Evolutionary conservation across 108 stramenopile genomes (phyloP).

Genomic region (Skeletonema menzelii): DNA sequence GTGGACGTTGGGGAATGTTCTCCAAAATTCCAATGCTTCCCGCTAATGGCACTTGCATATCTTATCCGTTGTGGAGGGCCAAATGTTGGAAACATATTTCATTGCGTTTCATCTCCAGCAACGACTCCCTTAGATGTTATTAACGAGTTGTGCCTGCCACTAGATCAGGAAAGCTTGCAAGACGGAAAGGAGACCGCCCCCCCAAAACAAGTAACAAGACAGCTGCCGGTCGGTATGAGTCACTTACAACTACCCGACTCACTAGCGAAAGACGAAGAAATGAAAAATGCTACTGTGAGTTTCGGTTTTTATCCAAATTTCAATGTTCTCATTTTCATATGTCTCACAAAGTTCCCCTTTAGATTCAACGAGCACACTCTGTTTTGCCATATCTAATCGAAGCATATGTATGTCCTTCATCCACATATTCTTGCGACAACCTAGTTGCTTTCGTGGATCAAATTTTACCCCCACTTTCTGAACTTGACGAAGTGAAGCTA

Average conservation of each 20-base stretch:
- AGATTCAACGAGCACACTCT: constrained; percentile 33
- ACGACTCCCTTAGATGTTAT: constrained; percentile 29
- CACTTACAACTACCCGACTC: constrained; percentile 34
- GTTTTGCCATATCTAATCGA: constrained; percentile 42
- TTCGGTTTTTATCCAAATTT: not conserved
- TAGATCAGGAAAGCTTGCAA: not conserved
- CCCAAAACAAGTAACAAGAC: constrained; percentile 7
- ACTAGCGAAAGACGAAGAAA: constrained; percentile 28
- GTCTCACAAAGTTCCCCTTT: not conserved
- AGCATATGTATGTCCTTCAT: constrained; percentile 31
- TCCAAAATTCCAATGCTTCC: constrained; percentile 2
- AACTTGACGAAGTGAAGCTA: constrained; percentile 51
- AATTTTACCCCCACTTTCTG: constrained; percentile 68
- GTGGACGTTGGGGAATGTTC: not conserved
- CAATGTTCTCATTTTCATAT: not conserved
- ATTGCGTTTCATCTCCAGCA: constrained; percentile 13
- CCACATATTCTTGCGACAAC: constrained; percentile 12
- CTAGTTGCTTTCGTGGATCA: constrained; percentile 41
- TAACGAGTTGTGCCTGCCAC: constrained; percentile 34
- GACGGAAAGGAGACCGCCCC: not conserved
- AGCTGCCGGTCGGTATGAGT: constrained; percentile 37
- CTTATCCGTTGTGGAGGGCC: constrained; percentile 37
- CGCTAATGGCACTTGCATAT: constrained; percentile 44
- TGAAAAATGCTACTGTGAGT: constrained; percentile 24
- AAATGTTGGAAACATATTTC: constrained; percentile 39